These are phyloP conservation scores for Apodospora peruviana DNA, from an alignment of 495 filamentous ascomycete genomes.

Conservation along the genomic window DNA sequence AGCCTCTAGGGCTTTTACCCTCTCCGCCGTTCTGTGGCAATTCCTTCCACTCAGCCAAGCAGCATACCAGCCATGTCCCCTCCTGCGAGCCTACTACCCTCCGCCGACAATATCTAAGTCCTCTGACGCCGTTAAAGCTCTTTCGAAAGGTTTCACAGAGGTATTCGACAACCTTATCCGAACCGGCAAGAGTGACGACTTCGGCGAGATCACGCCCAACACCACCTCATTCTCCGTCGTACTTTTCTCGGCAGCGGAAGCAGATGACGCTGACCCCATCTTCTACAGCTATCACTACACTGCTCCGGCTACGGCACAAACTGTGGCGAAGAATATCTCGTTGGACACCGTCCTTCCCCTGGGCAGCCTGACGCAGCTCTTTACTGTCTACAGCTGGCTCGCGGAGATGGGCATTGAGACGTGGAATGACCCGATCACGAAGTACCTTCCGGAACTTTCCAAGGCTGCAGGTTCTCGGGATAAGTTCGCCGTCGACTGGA, in stretches of 20 bases:
- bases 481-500: neutral
- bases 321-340: neutral
- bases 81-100: neutral
- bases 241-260: neutral
- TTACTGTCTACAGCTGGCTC: neutral
- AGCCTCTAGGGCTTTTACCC: too few relatives aligned
- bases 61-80: too few relatives aligned
- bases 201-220: neutral
- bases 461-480: neutral
- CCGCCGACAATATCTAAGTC: neutral
- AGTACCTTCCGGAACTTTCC: neutral
- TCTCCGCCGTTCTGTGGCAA: too few relatives aligned
- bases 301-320: neutral
- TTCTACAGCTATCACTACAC: neutral
- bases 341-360: neutral
- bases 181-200: neutral
- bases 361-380: neutral
- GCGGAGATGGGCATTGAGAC: neutral
- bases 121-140: neutral
- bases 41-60: too few relatives aligned
- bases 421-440: neutral
- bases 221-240: neutral
- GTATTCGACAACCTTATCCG: neutral
- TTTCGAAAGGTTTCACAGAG: neutral
- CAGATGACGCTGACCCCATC: neutral